These are phyloP conservation scores for Paulownia fortunei DNA, from an alignment of 257 asterid species.

Conservation along the genomic window DNA sequence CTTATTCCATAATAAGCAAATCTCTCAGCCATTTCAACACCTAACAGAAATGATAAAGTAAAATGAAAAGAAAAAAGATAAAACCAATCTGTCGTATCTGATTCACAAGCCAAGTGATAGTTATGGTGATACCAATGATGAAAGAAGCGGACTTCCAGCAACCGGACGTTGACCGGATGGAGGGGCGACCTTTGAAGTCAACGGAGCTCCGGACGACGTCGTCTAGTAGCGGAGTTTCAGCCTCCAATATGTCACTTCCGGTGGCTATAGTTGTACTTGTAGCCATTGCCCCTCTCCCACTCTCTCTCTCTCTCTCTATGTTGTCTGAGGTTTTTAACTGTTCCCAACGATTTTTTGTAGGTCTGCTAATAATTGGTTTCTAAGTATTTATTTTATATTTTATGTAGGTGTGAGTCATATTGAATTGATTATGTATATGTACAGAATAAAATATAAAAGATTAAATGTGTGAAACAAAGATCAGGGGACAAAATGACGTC, in stretches of 20 bases:
- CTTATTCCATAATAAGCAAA: slow-evolving; percentile 39
- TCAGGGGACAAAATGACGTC: too few species aligned
- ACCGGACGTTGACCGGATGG: slow-evolving; percentile 37
- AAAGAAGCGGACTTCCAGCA: slow-evolving; percentile 50
- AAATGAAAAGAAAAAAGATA: too few species aligned
- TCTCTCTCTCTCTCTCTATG: neutral
- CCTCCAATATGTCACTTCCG: neutral
- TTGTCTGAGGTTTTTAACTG: neutral
- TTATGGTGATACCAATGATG: slow-evolving; percentile 38
- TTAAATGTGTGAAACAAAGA: too few species aligned
- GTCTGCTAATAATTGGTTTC: too few species aligned
- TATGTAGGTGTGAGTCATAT: too few species aligned
- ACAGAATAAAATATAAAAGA: too few species aligned
- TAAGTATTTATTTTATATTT: too few species aligned
- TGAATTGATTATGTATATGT: too few species aligned
- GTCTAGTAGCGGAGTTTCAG: neutral
- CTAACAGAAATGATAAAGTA: too few species aligned
- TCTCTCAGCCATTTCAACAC: slow-evolving; percentile 39
- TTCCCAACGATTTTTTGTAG: too few species aligned
- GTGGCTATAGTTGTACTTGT: neutral
- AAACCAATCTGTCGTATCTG: too few species aligned
- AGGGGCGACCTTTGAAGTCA: slow-evolving; percentile 36
- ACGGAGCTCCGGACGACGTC: slow-evolving; percentile 28
- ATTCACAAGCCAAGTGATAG: too few species aligned
- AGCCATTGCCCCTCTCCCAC: neutral